phyloP scores from a whole-genome alignment of 768 basidiomycete genomes.

The Pilatotrama ljubarskyi region DNA sequence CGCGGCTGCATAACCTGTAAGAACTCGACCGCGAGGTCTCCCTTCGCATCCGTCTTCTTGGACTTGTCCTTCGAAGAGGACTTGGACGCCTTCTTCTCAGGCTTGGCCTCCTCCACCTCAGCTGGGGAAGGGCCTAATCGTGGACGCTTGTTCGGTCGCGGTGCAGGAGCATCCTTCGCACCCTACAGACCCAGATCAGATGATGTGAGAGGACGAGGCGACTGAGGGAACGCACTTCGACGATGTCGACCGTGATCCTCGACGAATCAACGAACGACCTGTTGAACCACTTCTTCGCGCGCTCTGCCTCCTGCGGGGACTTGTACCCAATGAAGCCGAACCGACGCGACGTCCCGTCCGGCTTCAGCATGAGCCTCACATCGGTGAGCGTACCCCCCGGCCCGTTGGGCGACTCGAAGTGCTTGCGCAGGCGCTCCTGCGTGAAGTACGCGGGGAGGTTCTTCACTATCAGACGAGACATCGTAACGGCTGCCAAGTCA shows the following conservation, averaged over 20 bases:
- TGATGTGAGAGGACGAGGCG: too few relatives aligned
- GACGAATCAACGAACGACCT: slow-evolving; percentile 80
- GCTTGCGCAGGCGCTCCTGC: slow-evolving; percentile 59
- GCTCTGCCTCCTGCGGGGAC: slow-evolving; percentile 68
- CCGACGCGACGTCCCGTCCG: slow-evolving; percentile 76
- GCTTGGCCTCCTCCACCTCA: slow-evolving; percentile 25
- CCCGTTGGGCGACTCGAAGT: slow-evolving; percentile 62
- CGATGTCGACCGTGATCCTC: slow-evolving; percentile 69
- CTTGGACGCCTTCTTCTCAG: slow-evolving; percentile 10
- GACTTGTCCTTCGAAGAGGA: background rate
- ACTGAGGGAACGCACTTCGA: slow-evolving; percentile 69
- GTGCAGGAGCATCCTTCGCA: slow-evolving; percentile 63
- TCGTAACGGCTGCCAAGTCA: slow-evolving; percentile 27
- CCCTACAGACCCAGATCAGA: slow-evolving; percentile 44
- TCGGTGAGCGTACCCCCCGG: slow-evolving; percentile 81
- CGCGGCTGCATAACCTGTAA: slow-evolving; percentile 74
- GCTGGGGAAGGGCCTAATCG: slow-evolving; percentile 42
- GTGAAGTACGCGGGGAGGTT: slow-evolving; percentile 75
- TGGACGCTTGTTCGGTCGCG: slow-evolving; percentile 70
- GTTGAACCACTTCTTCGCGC: slow-evolving; percentile 83
- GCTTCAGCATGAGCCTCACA: slow-evolving; percentile 74
- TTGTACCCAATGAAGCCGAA: slow-evolving; percentile 96
- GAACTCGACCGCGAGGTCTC: slow-evolving; percentile 55
- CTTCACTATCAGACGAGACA: slow-evolving; percentile 86
- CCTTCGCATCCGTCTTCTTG: background rate